Evolutionary conservation across 1,284 basidiomycete genomes (phyloP).

Genomic region (Singerocomus inundabilis): DNA sequence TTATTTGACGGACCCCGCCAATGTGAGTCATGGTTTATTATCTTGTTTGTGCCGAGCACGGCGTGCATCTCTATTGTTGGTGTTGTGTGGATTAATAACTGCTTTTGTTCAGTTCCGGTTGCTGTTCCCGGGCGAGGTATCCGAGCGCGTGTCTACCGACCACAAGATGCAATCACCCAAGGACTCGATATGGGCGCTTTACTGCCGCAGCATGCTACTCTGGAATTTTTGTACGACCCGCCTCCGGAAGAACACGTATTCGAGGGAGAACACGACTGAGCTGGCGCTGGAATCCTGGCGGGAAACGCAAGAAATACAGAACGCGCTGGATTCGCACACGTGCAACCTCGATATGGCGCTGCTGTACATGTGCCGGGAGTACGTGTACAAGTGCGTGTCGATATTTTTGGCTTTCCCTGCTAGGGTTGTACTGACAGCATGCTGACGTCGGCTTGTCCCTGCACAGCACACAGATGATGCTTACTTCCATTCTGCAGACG

Average conservation of each 20-base stretch:
- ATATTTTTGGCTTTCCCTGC: constrained; percentile 5
- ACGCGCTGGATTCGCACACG: constrained; percentile 59
- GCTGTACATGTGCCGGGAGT: constrained; percentile 67
- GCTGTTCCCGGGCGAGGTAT: constrained; percentile 61
- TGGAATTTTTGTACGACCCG: constrained; percentile 66
- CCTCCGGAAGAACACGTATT: constrained; percentile 41
- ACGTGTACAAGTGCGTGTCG: constrained; percentile 66
- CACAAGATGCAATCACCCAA: constrained; percentile 52
- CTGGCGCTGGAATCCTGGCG: constrained; percentile 58
- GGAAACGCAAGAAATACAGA: constrained; percentile 63
- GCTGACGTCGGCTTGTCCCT: constrained; percentile 15
- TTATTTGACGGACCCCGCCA: constrained; percentile 58
- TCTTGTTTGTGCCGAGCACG: constrained; percentile 10
- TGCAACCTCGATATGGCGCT: constrained; percentile 67
- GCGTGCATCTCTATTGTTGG: constrained; percentile 30
- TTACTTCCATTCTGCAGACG: constrained; percentile 65
- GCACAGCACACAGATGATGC: constrained; percentile 61
- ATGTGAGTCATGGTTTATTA: constrained; percentile 43
- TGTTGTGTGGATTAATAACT: constrained; percentile 13
- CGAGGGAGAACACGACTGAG: constrained; percentile 53
- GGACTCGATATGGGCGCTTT: constrained; percentile 75
- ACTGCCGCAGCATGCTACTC: constrained; percentile 74
- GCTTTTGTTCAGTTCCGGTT: constrained; percentile 44
- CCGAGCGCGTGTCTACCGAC: constrained; percentile 45
- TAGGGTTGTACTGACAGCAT: constrained; percentile 12